These are phyloP conservation scores for Leucosporidium creatinivorum DNA, from an alignment of 768 basidiomycete genomes.

Conservation along the genomic window DNA sequence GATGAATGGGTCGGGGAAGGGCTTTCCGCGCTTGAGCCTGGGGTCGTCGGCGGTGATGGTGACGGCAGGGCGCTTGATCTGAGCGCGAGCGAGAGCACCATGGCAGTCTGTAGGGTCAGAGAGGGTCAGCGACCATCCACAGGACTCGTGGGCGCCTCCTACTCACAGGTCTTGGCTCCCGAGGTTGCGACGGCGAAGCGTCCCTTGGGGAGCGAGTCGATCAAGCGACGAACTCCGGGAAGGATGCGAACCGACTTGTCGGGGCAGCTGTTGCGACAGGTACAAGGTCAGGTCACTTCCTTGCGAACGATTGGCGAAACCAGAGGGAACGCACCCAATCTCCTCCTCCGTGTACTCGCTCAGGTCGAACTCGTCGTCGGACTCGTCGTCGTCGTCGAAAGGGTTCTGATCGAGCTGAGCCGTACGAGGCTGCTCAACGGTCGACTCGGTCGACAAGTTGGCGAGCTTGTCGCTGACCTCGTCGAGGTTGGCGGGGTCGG, in stretches of 20 bases:
- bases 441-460: conserved; percentile 14
- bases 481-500: conserved; percentile 9
- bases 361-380: conserved; percentile 47
- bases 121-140: conserved; percentile 37
- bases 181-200: conserved; percentile 67
- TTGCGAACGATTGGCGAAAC: background rate
- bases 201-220: conserved; percentile 59
- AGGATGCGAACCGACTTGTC: conserved; percentile 52
- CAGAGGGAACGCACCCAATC: conserved; percentile 16
- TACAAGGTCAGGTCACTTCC: background rate
- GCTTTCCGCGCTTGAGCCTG: conserved; percentile 53
- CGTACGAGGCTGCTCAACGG: conserved; percentile 11
- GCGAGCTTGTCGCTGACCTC: conserved; percentile 23
- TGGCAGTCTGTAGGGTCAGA: conserved; percentile 41
- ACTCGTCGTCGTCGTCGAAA: conserved; percentile 40
- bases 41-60: conserved; percentile 72
- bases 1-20: conserved; percentile 43
- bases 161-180: conserved; percentile 61
- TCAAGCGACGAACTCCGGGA: conserved; percentile 61
- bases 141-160: background rate
- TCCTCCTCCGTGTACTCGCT: conserved; percentile 35
- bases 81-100: conserved; percentile 64
- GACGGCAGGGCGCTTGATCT: conserved; percentile 58
- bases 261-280: conserved; percentile 9
- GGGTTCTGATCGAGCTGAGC: conserved; percentile 32